A percentile compares a stretch with the other conserved stretches of the same genome.
phyloP scores from a whole-genome alignment of 2,329 filamentous ascomycete genomes.

The Fusarium brevicatenulatum region DNA sequence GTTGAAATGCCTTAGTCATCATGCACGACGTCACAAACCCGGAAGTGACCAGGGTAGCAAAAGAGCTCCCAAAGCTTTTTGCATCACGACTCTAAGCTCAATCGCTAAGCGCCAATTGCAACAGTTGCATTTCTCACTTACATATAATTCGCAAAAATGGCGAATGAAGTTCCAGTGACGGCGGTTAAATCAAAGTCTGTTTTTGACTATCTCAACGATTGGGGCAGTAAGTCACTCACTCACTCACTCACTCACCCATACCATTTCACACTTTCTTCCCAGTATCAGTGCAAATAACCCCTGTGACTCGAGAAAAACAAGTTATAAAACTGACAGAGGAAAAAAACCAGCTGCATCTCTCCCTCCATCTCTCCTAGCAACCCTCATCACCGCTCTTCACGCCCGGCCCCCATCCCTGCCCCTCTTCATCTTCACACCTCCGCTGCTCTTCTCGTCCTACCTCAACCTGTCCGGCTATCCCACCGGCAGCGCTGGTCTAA shows the following conservation, averaged over 20 bases:
- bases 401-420: slow-evolving; percentile 63
- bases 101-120: slow-evolving; percentile 21
- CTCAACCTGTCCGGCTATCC: slow-evolving; percentile 69
- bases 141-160: slow-evolving; percentile 42
- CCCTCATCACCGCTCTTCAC: slow-evolving; percentile 66
- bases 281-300: neutral
- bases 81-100: slow-evolving; percentile 23
- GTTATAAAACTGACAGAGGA: slow-evolving; percentile 7
- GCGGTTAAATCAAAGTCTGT: slow-evolving; percentile 45
- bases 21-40: slow-evolving; percentile 31
- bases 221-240: slow-evolving; percentile 59
- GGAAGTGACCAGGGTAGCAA: slow-evolving; percentile 5
- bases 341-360: slow-evolving; percentile 62
- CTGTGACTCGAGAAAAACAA: neutral
- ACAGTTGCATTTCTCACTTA: slow-evolving; percentile 18
- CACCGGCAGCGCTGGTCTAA: slow-evolving; percentile 65
- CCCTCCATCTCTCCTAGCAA: slow-evolving; percentile 65
- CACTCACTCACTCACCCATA: neutral
- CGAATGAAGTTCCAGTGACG: slow-evolving; percentile 31
- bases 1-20: slow-evolving; percentile 30
- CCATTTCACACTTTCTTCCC: neutral
- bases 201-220: slow-evolving; percentile 53
- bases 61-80: slow-evolving; percentile 27
- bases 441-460: slow-evolving; percentile 67
- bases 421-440: slow-evolving; percentile 62